These are phyloP conservation scores for Fusarium sp. DNA, from an alignment of 2,329 filamentous ascomycete genomes.

Conservation along the genomic window DNA sequence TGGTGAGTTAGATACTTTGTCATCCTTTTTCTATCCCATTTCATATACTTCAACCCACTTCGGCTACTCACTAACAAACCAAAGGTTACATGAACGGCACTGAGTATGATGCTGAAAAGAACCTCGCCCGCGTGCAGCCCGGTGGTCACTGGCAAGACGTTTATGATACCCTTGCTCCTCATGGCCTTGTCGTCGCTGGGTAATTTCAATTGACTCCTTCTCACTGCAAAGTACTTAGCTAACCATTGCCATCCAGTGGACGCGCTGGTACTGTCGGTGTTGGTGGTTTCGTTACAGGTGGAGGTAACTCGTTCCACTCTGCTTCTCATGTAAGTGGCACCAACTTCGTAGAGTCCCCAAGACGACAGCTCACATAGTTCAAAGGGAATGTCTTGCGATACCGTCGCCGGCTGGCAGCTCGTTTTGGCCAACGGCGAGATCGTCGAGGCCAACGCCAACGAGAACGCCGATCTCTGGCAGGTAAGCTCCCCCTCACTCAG, in stretches of 20 bases:
- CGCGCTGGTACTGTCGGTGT: slow-evolving; percentile 50
- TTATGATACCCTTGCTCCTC: slow-evolving; percentile 47
- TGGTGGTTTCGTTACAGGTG: slow-evolving; percentile 49
- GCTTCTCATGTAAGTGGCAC: slow-evolving; percentile 35
- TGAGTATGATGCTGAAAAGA: slow-evolving; percentile 42
- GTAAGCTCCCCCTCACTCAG: neutral
- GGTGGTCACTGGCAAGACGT: slow-evolving; percentile 52
- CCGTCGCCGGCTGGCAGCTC: slow-evolving; percentile 54
- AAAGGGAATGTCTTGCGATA: slow-evolving; percentile 52
- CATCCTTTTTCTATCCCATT: neutral
- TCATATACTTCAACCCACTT: neutral
- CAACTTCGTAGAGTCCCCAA: accelerated
- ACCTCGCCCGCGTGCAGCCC: slow-evolving; percentile 47
- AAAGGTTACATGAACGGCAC: slow-evolving; percentile 45
- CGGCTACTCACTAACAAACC: neutral
- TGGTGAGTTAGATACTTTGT: slow-evolving; percentile 21
- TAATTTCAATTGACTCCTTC: neutral
- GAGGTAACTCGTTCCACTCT: slow-evolving; percentile 51
- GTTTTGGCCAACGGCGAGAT: slow-evolving; percentile 57
- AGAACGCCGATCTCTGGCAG: slow-evolving; percentile 56
- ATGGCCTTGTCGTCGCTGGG: slow-evolving; percentile 47
- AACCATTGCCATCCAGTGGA: slow-evolving; percentile 32
- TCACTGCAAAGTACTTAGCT: neutral
- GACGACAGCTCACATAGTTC: neutral
- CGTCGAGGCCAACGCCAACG: slow-evolving; percentile 52